Conservation (phyloP, 2,329 filamentous ascomycete genomes). For the Aspergillus pseudoterreus region DNA sequence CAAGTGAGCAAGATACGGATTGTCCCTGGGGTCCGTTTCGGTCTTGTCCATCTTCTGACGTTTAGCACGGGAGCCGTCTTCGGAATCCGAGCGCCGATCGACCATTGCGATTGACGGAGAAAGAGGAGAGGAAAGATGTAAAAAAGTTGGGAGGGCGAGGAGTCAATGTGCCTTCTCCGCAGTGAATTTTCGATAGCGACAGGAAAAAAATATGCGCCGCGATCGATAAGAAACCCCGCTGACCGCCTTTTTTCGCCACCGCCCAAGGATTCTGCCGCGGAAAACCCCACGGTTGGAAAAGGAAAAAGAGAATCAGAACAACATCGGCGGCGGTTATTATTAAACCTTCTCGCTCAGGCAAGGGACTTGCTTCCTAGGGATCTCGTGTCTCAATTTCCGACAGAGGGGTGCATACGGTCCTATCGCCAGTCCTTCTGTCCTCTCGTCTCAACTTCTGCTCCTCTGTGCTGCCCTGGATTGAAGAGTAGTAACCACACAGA, state of each 20-base stretch:
- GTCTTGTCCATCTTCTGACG: constrained; percentile 50
- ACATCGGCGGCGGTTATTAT: constrained; percentile 1
- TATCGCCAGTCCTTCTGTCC: neutral
- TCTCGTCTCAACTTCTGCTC: neutral
- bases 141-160: constrained; percentile 1
- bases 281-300: constrained; percentile 27
- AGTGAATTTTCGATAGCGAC: constrained; percentile 3
- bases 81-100: constrained; percentile 53
- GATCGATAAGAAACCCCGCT: constrained; percentile 29
- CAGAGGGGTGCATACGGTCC: neutral
- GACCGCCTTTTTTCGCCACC: constrained; percentile 24
- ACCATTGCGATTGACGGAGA: constrained; percentile 43
- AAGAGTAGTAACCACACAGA: neutral
- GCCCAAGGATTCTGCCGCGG: constrained; percentile 25
- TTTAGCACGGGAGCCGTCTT: constrained; percentile 50
- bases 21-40: constrained; percentile 56
- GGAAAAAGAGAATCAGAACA: constrained; percentile 5
- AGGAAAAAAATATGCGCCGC: constrained; percentile 17
- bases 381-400: neutral
- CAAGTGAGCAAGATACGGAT: constrained; percentile 91
- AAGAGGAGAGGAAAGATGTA: constrained; percentile 8
- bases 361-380: constrained; percentile 3
- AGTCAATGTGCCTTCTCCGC: neutral
- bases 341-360: constrained; percentile 1
- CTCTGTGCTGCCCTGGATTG: neutral